Evolutionary conservation across 495 filamentous ascomycete species (phyloP), one percentile per base, ranked within the genome.

Genomic region (Daldinia childiae): DNA sequence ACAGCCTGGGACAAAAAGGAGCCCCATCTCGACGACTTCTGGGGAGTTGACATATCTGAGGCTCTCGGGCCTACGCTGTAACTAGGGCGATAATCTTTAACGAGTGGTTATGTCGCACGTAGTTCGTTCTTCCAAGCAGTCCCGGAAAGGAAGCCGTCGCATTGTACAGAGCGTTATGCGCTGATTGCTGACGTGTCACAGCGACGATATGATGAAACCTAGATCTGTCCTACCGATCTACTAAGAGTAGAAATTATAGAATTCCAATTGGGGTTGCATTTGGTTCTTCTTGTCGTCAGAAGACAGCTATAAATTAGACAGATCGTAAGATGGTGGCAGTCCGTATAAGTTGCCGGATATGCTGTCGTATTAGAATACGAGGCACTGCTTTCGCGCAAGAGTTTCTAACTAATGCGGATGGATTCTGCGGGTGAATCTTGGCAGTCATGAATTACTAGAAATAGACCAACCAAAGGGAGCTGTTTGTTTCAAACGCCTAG

Each of bases 1-100:
- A 98, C 93, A 59, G 95, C 94, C 78, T 97, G 93, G 66, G 92
- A 91, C 54, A 99, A 84, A 74, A 99, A 92, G 30, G 90, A 92
- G 24, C 94, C 92, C 91, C 91, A 93, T 88, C 90, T 81, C 62
- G 87, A 79, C 39, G 78, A 72, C 71, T 84, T 85, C 45, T 74
- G 67, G 14, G 80, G 74, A 61, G 76, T 77, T 54, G 76, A 73
- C 81, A 83, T 83, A 48, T 66, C 66, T 72, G 57, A 54, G 69
- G 66, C 64, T 67, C 59, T 58, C 32, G 15, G 51, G 58, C 68
- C 62, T 21, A 36, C 55, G 27, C 54, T 38, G 12, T 55, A 59
- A 24, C 38, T 51, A 43, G 26, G 59, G 19, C 55, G 48, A 50
- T 19, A 15, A 52, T 50, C 30, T 45, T 65, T 34, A 65, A 57